Base-by-base conservation (phyloP, 2,329 filamentous ascomycete genomes). In the Botrytis aclada region DNA sequence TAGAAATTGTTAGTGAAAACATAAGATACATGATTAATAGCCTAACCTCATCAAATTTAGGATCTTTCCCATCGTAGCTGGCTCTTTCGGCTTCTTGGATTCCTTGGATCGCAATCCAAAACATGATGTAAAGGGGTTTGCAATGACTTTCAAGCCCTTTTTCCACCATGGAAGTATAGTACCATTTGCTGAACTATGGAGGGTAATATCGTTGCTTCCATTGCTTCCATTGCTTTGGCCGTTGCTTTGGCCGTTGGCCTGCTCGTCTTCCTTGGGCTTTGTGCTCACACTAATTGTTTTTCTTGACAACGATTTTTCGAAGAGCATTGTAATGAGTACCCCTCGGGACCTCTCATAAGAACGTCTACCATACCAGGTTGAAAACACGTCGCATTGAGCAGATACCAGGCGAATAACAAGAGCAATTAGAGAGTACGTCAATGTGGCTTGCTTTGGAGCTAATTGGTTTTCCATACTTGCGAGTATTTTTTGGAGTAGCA, bases 41-140 rank as follows among this genome's bases (percentile, higher is more conserved):
- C 16, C 61, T 72, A 88, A 90, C 66, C 93, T 90, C 85, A 97
- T 92, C 3, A 97, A 83, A 78, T 97, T 97, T 74, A 97, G 87
- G 69, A 97, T 96, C 80, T 97, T 97, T 12, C 94, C 94, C 82
- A 95, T 95, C 0, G 93, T 94, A 0, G 94, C 93, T 3, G 92
- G 88, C 72, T 87, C 84, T 72, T 87, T 86, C 39, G 74, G 74
- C 72, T 81, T 81, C 62, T 79, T 75, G 47, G 75, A 79, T 67
- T 72, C 80, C 72, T 76, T 76, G 54, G 76, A 78, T 73, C 77
- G 79, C 7, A 37, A 66, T 12, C 78, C 72, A 67, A 77, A 77
- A 9, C 81, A 79, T 8, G 41, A 64, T 9, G 77, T 70, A 65
- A 77, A 77, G 9, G 82, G 76, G 34, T 77, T 79, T 54, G 70